phyloP scores from a whole-genome alignment of 225 moss, liverwort and hornwort genomes.

The Pleurozium schreberi region DNA sequence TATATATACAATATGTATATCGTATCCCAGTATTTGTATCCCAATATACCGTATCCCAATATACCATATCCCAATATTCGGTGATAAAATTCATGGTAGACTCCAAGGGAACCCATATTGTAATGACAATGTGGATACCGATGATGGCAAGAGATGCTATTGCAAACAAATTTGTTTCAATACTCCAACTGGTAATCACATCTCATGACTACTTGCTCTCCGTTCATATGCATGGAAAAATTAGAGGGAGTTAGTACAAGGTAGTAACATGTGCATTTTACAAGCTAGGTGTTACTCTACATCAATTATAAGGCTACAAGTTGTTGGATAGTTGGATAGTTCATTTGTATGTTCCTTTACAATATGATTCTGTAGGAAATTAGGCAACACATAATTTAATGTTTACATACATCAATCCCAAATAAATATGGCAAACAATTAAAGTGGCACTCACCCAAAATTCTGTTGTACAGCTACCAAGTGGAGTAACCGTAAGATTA shows the following conservation, averaged over 20 bases:
- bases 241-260: fast-evolving
- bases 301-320: background rate
- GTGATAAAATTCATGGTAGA: background rate
- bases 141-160: background rate
- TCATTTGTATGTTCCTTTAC: background rate
- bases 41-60: too few species aligned
- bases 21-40: too few species aligned
- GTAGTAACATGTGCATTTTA: too few species aligned
- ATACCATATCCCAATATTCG: too few species aligned
- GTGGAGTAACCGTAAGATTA: fast-evolving
- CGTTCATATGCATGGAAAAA: background rate
- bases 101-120: background rate
- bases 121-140: background rate
- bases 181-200: background rate
- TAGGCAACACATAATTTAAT: too few species aligned
- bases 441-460: too few species aligned
- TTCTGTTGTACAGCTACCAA: background rate
- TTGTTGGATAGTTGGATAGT: background rate
- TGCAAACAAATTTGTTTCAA: background rate
- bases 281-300: fast-evolving
- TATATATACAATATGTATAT: too few species aligned
- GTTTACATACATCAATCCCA: background rate
- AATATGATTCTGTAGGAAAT: background rate
- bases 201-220: fast-evolving
- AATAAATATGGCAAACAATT: too few species aligned